Conservation (phyloP, 2,329 filamentous ascomycete genomes). For the Dissoconium aciculare region DNA sequence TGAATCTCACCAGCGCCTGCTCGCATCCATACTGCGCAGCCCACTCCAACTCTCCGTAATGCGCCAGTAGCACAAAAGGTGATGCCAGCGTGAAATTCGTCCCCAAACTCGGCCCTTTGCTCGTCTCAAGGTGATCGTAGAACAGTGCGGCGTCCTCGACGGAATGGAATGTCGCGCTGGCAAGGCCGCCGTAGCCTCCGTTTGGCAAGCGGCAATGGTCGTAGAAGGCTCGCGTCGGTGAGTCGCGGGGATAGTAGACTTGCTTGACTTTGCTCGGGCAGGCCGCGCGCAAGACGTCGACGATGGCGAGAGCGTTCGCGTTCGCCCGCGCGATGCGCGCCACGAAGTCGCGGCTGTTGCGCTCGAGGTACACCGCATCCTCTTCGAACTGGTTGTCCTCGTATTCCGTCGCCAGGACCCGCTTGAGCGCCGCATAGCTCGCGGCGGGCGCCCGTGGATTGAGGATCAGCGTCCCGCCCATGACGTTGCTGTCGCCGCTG, state of each 20-base stretch:
- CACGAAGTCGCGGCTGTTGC: constrained; percentile 87
- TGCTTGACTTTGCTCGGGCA: constrained; percentile 50
- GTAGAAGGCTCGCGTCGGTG: constrained; percentile 54
- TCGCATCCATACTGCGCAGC: constrained; percentile 68
- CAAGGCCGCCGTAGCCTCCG: constrained; percentile 77
- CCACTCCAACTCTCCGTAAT: constrained; percentile 90
- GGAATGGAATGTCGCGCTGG: constrained; percentile 67
- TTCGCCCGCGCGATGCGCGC: constrained; percentile 74
- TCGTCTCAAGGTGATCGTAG: constrained; percentile 71
- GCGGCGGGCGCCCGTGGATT: constrained; percentile 53
- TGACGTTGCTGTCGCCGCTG: constrained; percentile 93
- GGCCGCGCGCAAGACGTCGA: constrained; percentile 45
- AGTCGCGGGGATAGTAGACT: constrained; percentile 77
- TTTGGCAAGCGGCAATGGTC: constrained; percentile 58
- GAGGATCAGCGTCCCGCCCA: constrained; percentile 62
- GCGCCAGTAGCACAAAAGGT: constrained; percentile 81
- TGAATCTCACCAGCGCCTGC: constrained; percentile 65
- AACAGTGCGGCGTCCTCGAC: constrained; percentile 61
- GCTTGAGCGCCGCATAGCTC: constrained; percentile 58
- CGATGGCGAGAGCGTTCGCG: constrained; percentile 68
- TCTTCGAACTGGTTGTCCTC: constrained; percentile 91
- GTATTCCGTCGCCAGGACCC: constrained; percentile 48
- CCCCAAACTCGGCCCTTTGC: constrained; percentile 86
- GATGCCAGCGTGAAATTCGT: constrained; percentile 90
- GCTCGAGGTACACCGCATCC: constrained; percentile 86